Evolutionary conservation across 176 grass and related monocot species (phyloP).

Genomic region (Carex pumila): DNA sequence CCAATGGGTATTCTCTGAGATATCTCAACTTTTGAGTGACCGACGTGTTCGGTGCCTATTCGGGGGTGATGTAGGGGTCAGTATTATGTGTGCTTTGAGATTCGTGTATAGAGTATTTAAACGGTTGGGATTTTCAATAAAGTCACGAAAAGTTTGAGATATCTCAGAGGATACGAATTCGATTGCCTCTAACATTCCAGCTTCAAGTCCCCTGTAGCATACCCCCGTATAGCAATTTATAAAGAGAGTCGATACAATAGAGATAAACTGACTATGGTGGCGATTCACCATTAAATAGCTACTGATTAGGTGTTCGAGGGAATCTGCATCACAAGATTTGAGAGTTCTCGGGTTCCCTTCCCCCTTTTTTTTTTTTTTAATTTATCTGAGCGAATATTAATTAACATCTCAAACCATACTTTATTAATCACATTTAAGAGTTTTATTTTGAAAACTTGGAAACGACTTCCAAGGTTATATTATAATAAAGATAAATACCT

Average conservation of each 20-base stretch:
- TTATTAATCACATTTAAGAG: slow-evolving; percentile 6
- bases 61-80: no score
- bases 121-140: no score
- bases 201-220: background rate
- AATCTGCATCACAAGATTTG: slow-evolving; percentile 1
- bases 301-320: background rate
- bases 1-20: no score
- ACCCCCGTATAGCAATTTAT: background rate
- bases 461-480: no score
- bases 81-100: no score
- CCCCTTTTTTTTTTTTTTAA: background rate
- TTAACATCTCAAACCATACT: slow-evolving; percentile 3
- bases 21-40: no score
- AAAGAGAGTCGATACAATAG: background rate
- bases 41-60: no score
- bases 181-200: background rate
- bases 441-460: no score
- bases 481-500: no score
- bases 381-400: slow-evolving; percentile 4
- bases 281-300: background rate
- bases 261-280: background rate
- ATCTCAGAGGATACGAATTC: no score
- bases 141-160: no score
- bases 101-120: no score
- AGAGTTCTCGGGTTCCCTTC: background rate